These are phyloP conservation scores for Taiozyma sp. DNA, from an alignment of 1,139 yeast species.

Conservation along the genomic window DNA sequence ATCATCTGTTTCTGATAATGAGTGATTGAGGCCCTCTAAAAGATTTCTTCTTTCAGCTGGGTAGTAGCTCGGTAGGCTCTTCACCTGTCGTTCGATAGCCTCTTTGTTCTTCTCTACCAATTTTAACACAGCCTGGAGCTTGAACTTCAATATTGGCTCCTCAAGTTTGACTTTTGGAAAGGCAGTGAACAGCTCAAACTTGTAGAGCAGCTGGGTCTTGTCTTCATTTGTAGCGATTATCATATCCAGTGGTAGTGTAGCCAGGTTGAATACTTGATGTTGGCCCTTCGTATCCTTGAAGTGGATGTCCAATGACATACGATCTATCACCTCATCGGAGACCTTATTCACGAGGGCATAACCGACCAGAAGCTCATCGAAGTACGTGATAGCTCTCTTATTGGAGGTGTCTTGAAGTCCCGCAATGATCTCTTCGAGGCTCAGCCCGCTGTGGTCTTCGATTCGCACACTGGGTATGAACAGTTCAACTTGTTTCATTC, in stretches of 20 bases:
- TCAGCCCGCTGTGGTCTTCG: background rate
- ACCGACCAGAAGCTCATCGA: slow-evolving; percentile 38
- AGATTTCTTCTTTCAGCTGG: slow-evolving; percentile 22
- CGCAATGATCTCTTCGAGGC: background rate
- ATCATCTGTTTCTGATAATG: slow-evolving; percentile 7
- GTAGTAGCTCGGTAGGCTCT: slow-evolving; percentile 3
- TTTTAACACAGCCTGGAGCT: slow-evolving; percentile 4
- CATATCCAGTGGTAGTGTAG: background rate
- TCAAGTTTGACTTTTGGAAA: slow-evolving; percentile 21
- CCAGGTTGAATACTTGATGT: background rate
- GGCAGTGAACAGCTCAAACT: slow-evolving; percentile 10
- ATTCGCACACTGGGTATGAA: background rate
- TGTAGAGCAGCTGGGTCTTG: slow-evolving; percentile 4
- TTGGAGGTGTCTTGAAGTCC: background rate
- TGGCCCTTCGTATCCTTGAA: background rate
- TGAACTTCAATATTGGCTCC: slow-evolving; percentile 14
- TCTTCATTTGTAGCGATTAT: background rate
- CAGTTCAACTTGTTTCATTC: background rate
- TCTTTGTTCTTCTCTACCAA: background rate
- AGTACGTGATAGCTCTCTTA: slow-evolving; percentile 28
- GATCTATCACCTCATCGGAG: slow-evolving; percentile 3
- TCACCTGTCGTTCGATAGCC: background rate
- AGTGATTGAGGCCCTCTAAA: slow-evolving; percentile 17
- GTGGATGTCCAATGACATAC: slow-evolving; percentile 3
- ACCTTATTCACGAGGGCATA: slow-evolving; percentile 27